These are phyloP conservation scores for Hylodesmum podocarpum DNA, from an alignment of 306 rosid genomes.

Conservation along the genomic window DNA sequence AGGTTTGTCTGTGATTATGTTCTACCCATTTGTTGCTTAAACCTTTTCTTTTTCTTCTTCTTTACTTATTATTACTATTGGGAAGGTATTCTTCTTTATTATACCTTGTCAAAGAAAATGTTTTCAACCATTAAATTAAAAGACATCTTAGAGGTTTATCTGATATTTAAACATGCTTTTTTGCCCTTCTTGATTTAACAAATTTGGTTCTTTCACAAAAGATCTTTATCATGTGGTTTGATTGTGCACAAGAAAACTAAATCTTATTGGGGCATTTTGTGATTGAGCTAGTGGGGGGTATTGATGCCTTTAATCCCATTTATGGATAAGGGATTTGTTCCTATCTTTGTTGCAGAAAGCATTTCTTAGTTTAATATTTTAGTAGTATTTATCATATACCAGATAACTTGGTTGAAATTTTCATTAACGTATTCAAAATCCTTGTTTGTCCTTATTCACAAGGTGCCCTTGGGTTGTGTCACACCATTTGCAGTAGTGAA, in stretches of 20 bases:
- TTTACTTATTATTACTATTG: neutral
- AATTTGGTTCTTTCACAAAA: neutral
- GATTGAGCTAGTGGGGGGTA: neutral
- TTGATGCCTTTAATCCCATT: neutral
- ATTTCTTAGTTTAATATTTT: slow-evolving; percentile 1
- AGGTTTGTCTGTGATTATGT: slow-evolving; percentile 41
- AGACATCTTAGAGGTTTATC: neutral
- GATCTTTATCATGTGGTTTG: neutral
- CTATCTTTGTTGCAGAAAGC: neutral
- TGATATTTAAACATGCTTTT: slow-evolving; percentile 6
- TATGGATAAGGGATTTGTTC: neutral
- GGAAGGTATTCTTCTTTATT: neutral
- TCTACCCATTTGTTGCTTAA: neutral
- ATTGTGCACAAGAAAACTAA: neutral
- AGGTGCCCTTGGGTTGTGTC: slow-evolving; percentile 79
- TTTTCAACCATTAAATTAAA: neutral
- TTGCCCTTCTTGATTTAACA: neutral
- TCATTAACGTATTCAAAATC: slow-evolving; percentile 4
- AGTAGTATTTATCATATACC: neutral
- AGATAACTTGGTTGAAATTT: slow-evolving; percentile 2
- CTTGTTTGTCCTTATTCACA: slow-evolving; percentile 26
- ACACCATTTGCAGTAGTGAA: slow-evolving; percentile 76
- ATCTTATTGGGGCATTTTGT: neutral
- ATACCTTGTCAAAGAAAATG: neutral
- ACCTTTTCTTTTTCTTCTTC: neutral